phyloP scores from a whole-genome alignment of 1,284 basidiomycete genomes.

The Puccinia novopanici region DNA sequence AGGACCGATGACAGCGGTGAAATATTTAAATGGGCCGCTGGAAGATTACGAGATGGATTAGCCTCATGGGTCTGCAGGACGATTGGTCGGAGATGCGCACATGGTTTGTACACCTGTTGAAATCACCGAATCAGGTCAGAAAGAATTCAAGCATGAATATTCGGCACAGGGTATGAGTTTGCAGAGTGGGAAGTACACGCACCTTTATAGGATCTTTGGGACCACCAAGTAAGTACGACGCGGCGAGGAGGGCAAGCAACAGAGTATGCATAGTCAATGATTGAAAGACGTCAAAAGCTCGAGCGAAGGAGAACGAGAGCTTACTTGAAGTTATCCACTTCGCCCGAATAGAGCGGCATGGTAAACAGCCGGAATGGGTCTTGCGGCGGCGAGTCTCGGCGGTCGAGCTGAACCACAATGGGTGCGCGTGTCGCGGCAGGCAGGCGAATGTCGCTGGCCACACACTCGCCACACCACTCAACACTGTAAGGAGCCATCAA shows the following conservation, averaged over 20 bases:
- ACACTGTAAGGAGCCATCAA: no score
- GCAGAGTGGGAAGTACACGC: background rate
- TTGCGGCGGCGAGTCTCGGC: no score
- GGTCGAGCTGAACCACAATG: no score
- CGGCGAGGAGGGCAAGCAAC: background rate
- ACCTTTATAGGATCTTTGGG: constrained; percentile 46
- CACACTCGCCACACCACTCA: no score
- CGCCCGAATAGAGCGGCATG: constrained; percentile 45
- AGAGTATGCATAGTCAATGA: background rate
- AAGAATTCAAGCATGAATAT: constrained; percentile 8
- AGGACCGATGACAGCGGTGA: constrained; percentile 94
- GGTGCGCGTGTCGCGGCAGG: no score
- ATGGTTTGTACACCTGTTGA: constrained; percentile 14
- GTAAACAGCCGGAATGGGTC: background rate
- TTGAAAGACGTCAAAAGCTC: background rate
- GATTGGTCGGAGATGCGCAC: constrained; percentile 1
- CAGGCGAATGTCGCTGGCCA: no score
- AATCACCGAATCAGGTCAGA: background rate
- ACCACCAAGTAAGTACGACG: background rate
- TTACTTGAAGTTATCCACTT: constrained; percentile 50
- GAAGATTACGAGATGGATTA: constrained; percentile 17
- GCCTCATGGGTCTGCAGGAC: background rate
- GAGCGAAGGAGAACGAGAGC: background rate
- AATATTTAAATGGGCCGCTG: constrained; percentile 79
- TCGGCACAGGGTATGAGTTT: background rate